Conservation (phyloP, 2,329 filamentous ascomycete species). For the Colletotrichum karsti region DNA sequence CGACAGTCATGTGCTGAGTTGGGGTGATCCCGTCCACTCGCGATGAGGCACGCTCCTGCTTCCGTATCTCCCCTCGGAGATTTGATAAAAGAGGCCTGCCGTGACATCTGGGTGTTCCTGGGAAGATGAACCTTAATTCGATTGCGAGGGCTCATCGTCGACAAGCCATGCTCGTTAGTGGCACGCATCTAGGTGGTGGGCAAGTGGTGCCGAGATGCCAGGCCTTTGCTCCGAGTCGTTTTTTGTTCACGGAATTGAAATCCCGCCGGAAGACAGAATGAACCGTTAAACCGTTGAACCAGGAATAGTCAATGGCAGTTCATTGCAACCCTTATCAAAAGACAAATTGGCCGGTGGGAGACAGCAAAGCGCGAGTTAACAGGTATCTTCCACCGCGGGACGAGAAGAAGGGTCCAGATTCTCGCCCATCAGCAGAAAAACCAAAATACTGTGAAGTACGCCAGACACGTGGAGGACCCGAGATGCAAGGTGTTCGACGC, state of each 20-base stretch:
- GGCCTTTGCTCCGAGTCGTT: no score
- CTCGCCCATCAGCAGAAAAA: not conserved
- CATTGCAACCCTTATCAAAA: not conserved
- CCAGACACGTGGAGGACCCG: constrained; percentile 1
- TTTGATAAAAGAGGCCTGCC: not conserved
- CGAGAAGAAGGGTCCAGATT: not conserved
- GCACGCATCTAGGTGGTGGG: not conserved
- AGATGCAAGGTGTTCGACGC: not conserved
- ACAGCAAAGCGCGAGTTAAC: not conserved
- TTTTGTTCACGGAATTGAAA: not conserved
- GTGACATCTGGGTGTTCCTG: not conserved
- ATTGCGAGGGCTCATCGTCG: not conserved
- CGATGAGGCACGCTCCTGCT: not conserved
- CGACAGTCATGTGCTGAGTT: not conserved
- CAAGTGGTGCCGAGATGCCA: not conserved
- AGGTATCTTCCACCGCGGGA: not conserved
- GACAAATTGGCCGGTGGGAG: not conserved
- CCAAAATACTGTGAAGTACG: no score
- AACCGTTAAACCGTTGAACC: not conserved
- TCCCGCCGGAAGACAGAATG: not conserved
- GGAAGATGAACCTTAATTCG: not conserved
- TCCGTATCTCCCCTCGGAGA: not conserved
- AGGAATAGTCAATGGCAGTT: not conserved
- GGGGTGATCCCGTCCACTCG: not conserved
- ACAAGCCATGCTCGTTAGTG: not conserved